Percentiles rank a stretch among this genome's conserved stretches.
Evolutionary conservation across 1,139 yeast genomes (phyloP).

Genomic region (Taiozyma sp.): DNA sequence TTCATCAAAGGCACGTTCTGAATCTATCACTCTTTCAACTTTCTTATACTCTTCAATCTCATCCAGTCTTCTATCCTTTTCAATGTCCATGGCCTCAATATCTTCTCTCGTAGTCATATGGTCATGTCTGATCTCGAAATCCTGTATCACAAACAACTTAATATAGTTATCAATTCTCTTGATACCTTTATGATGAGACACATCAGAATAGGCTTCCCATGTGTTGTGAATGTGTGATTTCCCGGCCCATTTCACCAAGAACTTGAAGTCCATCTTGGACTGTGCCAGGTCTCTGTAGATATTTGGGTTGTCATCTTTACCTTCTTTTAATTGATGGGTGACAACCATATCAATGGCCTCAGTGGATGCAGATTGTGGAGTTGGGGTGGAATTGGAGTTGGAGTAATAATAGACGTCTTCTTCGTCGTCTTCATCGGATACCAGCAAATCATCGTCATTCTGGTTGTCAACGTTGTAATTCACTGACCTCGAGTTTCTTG

Average conservation of each 20-base stretch:
- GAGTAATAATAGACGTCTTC: slow-evolving; percentile 36
- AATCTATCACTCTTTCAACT: slow-evolving; percentile 86
- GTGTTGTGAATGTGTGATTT: slow-evolving; percentile 91
- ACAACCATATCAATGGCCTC: slow-evolving; percentile 35
- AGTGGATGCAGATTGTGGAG: slow-evolving; percentile 8
- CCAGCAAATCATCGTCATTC: slow-evolving; percentile 57
- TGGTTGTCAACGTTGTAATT: slow-evolving; percentile 74
- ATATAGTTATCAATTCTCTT: slow-evolving; percentile 89
- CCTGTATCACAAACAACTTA: slow-evolving; percentile 66
- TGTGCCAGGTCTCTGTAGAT: slow-evolving; percentile 38
- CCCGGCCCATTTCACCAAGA: slow-evolving; percentile 81
- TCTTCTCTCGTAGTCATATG: slow-evolving; percentile 84
- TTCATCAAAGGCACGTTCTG: slow-evolving; percentile 62
- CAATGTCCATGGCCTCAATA: slow-evolving; percentile 88
- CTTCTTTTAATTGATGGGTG: slow-evolving; percentile 26
- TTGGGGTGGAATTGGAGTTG: slow-evolving; percentile 11
- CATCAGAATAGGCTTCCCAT: slow-evolving; percentile 72
- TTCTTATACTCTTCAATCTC: slow-evolving; percentile 78
- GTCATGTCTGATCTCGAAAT: slow-evolving; percentile 71
- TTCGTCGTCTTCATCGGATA: slow-evolving; percentile 43
- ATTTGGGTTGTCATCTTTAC: slow-evolving; percentile 28
- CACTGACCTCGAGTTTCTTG: slow-evolving; percentile 64
- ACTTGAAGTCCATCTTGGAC: slow-evolving; percentile 56
- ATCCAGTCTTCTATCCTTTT: slow-evolving; percentile 76
- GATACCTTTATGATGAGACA: slow-evolving; percentile 56